Conservation (phyloP, 768 basidiomycete genomes). For the Porphyrellus cyaneotinctus region DNA sequence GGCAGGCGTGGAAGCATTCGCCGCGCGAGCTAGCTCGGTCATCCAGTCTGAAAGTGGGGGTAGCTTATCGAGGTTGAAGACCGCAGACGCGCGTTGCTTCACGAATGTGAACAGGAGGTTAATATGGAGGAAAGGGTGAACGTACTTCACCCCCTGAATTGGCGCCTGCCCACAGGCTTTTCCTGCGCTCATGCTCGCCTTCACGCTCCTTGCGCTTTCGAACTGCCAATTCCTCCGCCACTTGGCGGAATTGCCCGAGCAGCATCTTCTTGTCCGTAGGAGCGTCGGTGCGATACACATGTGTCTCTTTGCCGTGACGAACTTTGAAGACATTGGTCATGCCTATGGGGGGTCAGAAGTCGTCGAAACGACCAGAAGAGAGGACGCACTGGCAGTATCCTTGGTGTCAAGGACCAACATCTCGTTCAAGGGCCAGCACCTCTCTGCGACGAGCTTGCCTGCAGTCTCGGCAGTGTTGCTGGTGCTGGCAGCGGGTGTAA, state of each 20-base stretch:
- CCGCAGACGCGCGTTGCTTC: slow-evolving; percentile 32
- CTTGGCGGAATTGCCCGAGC: slow-evolving; percentile 81
- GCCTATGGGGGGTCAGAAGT: slow-evolving; percentile 32
- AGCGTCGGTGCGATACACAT: slow-evolving; percentile 86
- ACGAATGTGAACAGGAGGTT: background rate
- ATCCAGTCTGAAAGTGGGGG: slow-evolving; percentile 76
- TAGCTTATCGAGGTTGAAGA: slow-evolving; percentile 35
- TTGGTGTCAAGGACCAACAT: slow-evolving; percentile 96
- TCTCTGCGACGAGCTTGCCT: slow-evolving; percentile 85
- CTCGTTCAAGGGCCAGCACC: slow-evolving; percentile 90
- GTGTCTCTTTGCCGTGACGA: slow-evolving; percentile 86
- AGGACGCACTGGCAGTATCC: slow-evolving; percentile 77
- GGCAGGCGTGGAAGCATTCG: slow-evolving; percentile 34
- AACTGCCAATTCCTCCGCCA: slow-evolving; percentile 85
- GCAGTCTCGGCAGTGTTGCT: slow-evolving; percentile 51
- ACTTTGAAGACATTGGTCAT: slow-evolving; percentile 99
- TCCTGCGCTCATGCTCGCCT: slow-evolving; percentile 85
- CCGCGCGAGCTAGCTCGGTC: slow-evolving; percentile 58
- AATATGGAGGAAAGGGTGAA: background rate
- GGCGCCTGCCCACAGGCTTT: slow-evolving; percentile 59
- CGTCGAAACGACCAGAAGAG: background rate
- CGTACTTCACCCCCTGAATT: slow-evolving; percentile 44
- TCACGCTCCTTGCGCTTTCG: slow-evolving; percentile 92
- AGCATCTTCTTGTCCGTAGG: slow-evolving; percentile 82
- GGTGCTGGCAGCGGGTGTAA: slow-evolving; percentile 55